These are phyloP conservation scores for Globisporangium viniferum DNA, from an alignment of 352 stramenopile species.

Conservation along the genomic window DNA sequence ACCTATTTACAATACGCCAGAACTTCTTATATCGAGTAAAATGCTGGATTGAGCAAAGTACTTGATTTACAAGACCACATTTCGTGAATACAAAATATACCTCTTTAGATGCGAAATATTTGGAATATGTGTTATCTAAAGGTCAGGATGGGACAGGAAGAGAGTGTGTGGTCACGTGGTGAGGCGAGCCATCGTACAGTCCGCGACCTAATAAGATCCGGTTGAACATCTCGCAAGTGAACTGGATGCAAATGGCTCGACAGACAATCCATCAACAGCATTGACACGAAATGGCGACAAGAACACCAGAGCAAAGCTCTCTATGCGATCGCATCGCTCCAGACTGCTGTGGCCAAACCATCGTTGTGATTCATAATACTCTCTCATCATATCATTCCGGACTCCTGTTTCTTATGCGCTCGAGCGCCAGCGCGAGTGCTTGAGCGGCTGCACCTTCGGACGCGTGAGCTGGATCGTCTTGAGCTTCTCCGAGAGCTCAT, in stretches of 20 bases:
- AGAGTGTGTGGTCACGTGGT: not conserved
- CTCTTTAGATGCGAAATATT: not conserved
- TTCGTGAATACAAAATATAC: too few species aligned
- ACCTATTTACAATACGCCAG: not conserved
- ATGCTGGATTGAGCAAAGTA: too few species aligned
- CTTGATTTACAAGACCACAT: too few species aligned
- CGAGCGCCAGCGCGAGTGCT: slow-evolving; percentile 32
- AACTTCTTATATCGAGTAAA: not conserved
- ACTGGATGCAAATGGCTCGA: slow-evolving; percentile 3
- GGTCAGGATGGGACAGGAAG: not conserved
- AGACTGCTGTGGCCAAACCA: not conserved
- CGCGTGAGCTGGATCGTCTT: slow-evolving; percentile 62
- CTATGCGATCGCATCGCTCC: not conserved
- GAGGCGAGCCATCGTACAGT: not conserved
- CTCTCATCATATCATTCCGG: too few species aligned
- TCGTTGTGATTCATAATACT: too few species aligned
- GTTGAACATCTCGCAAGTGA: not conserved
- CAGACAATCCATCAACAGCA: slow-evolving; percentile 7
- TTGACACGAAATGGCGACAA: slow-evolving; percentile 18
- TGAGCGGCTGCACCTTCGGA: slow-evolving; percentile 50
- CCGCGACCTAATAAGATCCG: not conserved
- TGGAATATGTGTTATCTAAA: not conserved
- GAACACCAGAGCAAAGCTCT: not conserved
- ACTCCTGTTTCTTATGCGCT: slow-evolving; percentile 4
- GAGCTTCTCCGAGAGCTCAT: slow-evolving; percentile 64